Percentiles rank a stretch among this genome's conserved stretches.
phyloP scores from a whole-genome alignment of 148 eudicot species.

The Suaeda aralocaspica region DNA sequence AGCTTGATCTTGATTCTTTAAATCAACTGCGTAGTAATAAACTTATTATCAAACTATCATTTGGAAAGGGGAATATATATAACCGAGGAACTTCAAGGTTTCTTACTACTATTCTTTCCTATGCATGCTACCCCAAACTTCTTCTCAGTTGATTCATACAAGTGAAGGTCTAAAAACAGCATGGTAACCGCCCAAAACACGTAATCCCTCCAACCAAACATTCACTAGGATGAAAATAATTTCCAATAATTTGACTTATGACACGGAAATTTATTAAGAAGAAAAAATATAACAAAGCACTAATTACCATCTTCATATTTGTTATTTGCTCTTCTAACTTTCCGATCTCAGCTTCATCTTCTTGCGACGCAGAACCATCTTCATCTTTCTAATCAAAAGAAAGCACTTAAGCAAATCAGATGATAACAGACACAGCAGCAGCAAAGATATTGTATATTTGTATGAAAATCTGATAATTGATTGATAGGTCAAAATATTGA shows the following conservation, averaged over 20 bases:
- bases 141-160: neutral
- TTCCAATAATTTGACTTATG: neutral
- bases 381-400: slow-evolving; percentile 28
- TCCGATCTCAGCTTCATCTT: slow-evolving; percentile 53
- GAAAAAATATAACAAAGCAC: neutral
- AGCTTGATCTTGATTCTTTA: too few relatives aligned
- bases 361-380: slow-evolving; percentile 35
- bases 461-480: neutral
- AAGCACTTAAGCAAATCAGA: neutral
- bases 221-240: neutral
- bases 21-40: too few relatives aligned
- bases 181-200: neutral
- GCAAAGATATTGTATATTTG: too few relatives aligned
- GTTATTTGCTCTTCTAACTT: slow-evolving; percentile 65
- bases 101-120: neutral
- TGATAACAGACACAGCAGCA: neutral
- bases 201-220: neutral
- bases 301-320: slow-evolving; percentile 51
- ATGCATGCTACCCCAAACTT: neutral
- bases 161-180: neutral
- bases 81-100: too few relatives aligned
- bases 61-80: too few relatives aligned
- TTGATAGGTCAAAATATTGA: neutral
- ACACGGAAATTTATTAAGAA: neutral
- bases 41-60: too few relatives aligned